Percentiles rank a stretch among this genome's conserved stretches.
phyloP scores from a whole-genome alignment of 768 basidiomycete genomes.

The Myochromella boudieri region DNA sequence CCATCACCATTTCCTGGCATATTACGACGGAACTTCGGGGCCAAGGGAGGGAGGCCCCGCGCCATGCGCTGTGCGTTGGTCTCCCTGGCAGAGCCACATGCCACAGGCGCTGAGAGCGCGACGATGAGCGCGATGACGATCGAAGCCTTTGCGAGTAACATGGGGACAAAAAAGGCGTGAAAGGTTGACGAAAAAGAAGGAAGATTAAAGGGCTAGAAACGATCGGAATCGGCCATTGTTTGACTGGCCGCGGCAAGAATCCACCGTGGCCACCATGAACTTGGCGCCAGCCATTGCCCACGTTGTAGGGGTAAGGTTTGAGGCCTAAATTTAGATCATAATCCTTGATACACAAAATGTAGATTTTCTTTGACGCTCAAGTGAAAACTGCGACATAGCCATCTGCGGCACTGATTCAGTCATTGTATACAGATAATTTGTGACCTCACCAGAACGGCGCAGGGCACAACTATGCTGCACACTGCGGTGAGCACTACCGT shows the following conservation, averaged over 20 bases:
- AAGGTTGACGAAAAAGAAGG: too few species aligned
- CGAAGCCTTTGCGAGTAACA: slow-evolving; percentile 21
- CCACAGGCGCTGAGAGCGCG: slow-evolving; percentile 19
- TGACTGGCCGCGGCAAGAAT: slow-evolving; percentile 4
- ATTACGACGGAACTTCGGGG: slow-evolving; percentile 31
- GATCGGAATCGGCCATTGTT: too few species aligned
- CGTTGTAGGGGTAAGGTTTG: slow-evolving; percentile 8
- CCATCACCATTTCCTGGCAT: slow-evolving; percentile 25
- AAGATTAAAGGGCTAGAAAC: too few species aligned
- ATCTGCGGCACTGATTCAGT: too few species aligned
- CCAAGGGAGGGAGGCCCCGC: slow-evolving; percentile 41
- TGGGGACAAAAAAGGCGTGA: slow-evolving; percentile 6
- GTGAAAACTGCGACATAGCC: too few species aligned
- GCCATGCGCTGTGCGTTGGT: slow-evolving; percentile 46
- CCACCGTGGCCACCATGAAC: slow-evolving; percentile 3
- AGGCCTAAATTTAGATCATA: slow-evolving; percentile 9
- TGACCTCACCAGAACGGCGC: too few species aligned
- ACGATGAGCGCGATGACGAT: slow-evolving; percentile 23
- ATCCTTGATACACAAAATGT: not conserved
- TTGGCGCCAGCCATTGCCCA: slow-evolving; percentile 3
- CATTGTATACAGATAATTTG: too few species aligned
- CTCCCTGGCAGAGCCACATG: slow-evolving; percentile 22
- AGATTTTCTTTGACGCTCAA: too few species aligned
- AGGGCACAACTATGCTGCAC: too few species aligned
- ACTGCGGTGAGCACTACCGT: too few species aligned